phyloP scores from a whole-genome alignment of 2,329 filamentous ascomycete genomes.

The Alternaria brassicae region DNA sequence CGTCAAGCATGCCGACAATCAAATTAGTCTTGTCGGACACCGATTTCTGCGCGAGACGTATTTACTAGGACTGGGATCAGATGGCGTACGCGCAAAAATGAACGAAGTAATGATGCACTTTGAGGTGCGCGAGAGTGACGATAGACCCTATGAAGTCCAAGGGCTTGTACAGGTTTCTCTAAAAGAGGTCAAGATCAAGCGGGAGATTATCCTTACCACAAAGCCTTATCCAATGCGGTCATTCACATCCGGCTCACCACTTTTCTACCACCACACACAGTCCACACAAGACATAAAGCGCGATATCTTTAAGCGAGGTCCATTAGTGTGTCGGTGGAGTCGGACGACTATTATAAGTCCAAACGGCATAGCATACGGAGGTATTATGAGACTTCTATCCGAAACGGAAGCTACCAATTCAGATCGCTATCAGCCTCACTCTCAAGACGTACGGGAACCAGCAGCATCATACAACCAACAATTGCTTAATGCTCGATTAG shows the following conservation, averaged over 20 bases:
- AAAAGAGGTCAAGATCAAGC: background rate
- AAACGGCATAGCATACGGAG: constrained; percentile 10
- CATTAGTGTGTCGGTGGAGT: background rate
- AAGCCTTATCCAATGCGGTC: constrained; percentile 9
- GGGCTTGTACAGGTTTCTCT: background rate
- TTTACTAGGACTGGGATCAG: constrained; percentile 23
- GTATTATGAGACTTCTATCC: constrained; percentile 9
- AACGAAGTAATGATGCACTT: constrained; percentile 19
- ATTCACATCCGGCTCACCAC: background rate
- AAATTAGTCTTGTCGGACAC: constrained; percentile 29
- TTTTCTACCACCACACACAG: background rate
- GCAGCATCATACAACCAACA: background rate
- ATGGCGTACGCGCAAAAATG: constrained; percentile 24
- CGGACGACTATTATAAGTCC: background rate
- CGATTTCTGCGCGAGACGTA: constrained; percentile 29
- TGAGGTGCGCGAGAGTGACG: constrained; percentile 2
- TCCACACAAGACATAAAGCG: background rate
- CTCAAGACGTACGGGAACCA: background rate
- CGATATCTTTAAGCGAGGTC: constrained; percentile 8
- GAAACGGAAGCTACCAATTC: background rate
- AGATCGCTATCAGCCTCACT: too few species aligned
- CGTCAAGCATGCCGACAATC: constrained; percentile 18
- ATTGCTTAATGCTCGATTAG: background rate
- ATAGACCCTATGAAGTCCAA: background rate
- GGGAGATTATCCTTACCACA: background rate